phyloP scores from a whole-genome alignment of 768 basidiomycete species.

The Xerocomellus dryophilus region DNA sequence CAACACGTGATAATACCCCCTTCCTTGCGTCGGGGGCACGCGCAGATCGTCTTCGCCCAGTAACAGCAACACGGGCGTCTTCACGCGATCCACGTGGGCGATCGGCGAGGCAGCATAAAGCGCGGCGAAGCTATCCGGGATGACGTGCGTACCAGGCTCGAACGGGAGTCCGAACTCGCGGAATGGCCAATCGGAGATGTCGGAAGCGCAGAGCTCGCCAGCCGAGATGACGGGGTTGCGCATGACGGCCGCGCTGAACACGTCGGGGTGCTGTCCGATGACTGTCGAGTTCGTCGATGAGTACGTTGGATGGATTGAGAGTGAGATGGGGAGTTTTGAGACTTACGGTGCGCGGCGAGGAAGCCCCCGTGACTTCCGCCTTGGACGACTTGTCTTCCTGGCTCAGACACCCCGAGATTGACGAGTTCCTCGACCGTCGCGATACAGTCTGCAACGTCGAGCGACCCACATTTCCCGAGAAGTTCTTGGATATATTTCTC shows the following conservation, averaged over 20 bases:
- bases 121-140: constrained; percentile 41
- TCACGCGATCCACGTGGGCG: constrained; percentile 47
- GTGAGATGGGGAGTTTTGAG: background rate
- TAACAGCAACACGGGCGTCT: constrained; percentile 52
- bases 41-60: constrained; percentile 61
- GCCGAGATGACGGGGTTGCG: constrained; percentile 69
- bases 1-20: constrained; percentile 63
- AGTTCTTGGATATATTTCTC: constrained; percentile 55
- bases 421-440: constrained; percentile 52
- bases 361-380: constrained; percentile 77
- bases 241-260: constrained; percentile 60
- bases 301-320: background rate
- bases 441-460: constrained; percentile 67
- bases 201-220: constrained; percentile 52
- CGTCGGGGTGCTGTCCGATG: constrained; percentile 57
- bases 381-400: constrained; percentile 51
- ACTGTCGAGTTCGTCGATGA: constrained; percentile 36
- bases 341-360: constrained; percentile 54
- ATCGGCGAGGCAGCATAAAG: constrained; percentile 58
- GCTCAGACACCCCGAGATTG: constrained; percentile 44
- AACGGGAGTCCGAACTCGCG: constrained; percentile 40
- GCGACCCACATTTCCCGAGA: constrained; percentile 55
- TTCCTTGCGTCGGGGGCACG: constrained; percentile 60
- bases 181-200: constrained; percentile 69
- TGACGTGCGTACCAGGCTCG: constrained; percentile 38